Conservation (phyloP, 495 filamentous ascomycete genomes). For the Podospora anserina region DNA sequence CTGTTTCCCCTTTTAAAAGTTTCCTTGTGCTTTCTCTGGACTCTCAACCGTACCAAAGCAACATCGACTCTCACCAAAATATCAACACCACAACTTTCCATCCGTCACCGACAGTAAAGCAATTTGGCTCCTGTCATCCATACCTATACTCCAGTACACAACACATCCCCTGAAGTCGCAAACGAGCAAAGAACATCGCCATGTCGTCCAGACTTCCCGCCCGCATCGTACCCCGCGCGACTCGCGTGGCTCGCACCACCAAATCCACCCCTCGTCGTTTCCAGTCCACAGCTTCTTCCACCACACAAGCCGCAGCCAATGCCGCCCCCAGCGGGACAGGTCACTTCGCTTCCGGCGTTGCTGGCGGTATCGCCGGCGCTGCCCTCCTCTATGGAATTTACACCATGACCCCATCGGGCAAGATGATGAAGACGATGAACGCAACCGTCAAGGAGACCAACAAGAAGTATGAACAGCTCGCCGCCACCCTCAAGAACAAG, state of each 20-base stretch:
- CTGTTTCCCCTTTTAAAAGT: not conserved
- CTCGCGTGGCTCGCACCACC: constrained; percentile 4
- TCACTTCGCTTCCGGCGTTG: constrained; percentile 49
- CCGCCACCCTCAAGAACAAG: constrained; percentile 49
- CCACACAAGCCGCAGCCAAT: not conserved
- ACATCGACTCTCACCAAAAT: not conserved
- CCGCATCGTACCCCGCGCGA: constrained; percentile 13
- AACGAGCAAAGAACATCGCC: not conserved
- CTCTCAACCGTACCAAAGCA: not conserved
- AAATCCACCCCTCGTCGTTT: constrained; percentile 30
- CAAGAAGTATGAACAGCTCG: constrained; percentile 50
- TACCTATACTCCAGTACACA: not conserved
- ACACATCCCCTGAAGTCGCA: not conserved
- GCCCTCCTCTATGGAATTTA: constrained; percentile 51
- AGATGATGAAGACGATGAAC: constrained; percentile 39
- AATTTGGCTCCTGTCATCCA: too few species aligned
- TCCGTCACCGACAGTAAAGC: too few species aligned
- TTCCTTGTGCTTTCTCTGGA: not conserved
- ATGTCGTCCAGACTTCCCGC: constrained; percentile 8
- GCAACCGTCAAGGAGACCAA: constrained; percentile 50
- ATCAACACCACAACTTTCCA: not conserved
- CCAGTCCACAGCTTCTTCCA: constrained; percentile 37
- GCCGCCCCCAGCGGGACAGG: constrained; percentile 36
- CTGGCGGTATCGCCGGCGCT: constrained; percentile 42
- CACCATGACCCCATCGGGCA: constrained; percentile 55